A percentile compares a stretch with the other conserved stretches of the same genome.
These are phyloP conservation scores for Stachybotrys echinatus DNA, from an alignment of 2,329 filamentous ascomycete species.

Conservation along the genomic window DNA sequence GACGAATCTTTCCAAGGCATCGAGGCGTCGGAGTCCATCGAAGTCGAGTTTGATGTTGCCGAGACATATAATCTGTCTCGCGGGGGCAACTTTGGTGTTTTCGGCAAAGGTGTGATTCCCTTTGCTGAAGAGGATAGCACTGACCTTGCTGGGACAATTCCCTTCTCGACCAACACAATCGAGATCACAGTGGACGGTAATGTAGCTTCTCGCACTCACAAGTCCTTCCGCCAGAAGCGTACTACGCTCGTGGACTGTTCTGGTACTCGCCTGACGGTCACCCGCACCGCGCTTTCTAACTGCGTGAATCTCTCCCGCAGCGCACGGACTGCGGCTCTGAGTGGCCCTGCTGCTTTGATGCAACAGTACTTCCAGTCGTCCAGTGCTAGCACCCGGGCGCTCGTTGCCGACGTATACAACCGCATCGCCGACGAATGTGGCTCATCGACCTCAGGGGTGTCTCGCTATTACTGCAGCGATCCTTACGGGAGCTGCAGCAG, in stretches of 20 bases:
- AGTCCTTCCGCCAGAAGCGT: slow-evolving; percentile 45
- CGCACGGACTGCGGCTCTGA: slow-evolving; percentile 46
- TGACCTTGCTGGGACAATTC: slow-evolving; percentile 47
- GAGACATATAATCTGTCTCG: slow-evolving; percentile 46
- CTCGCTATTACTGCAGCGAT: slow-evolving; percentile 56
- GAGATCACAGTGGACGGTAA: slow-evolving; percentile 51
- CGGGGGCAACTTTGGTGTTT: slow-evolving; percentile 51
- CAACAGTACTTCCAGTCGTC: slow-evolving; percentile 61
- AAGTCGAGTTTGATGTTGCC: slow-evolving; percentile 49
- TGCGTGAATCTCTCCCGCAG: slow-evolving; percentile 47
- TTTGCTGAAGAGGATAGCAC: slow-evolving; percentile 47
- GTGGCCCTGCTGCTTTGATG: slow-evolving; percentile 43
- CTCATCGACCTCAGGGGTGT: slow-evolving; percentile 39
- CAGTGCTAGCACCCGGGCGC: slow-evolving; percentile 29
- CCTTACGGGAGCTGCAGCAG: slow-evolving; percentile 43
- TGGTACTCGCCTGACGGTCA: slow-evolving; percentile 35
- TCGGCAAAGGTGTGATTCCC: slow-evolving; percentile 50
- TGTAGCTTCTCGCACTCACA: slow-evolving; percentile 44
- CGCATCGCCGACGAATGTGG: slow-evolving; percentile 51
- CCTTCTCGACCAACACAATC: slow-evolving; percentile 55
- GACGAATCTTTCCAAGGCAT: slow-evolving; percentile 47
- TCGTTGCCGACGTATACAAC: slow-evolving; percentile 46
- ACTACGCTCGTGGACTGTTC: slow-evolving; percentile 49
- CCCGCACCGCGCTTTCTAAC: slow-evolving; percentile 46
- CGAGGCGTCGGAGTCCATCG: slow-evolving; percentile 41